A percentile compares a stretch with the other conserved stretches of the same genome.
Conservation (phyloP, 257 asterid genomes). For the Primulina huaijiensis region DNA sequence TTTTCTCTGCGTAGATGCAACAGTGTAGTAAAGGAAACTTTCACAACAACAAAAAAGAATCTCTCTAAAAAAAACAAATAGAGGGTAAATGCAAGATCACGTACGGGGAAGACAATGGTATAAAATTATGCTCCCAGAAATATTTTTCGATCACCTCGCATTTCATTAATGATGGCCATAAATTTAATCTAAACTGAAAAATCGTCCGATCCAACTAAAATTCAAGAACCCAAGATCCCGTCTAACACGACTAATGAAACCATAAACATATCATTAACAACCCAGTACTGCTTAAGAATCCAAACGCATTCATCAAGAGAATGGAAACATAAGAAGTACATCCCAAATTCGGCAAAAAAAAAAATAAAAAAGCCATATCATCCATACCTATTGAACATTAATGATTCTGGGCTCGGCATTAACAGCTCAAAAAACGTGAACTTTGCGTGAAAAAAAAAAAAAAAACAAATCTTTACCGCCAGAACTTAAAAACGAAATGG, state of each 20-base stretch:
- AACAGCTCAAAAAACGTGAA: not conserved
- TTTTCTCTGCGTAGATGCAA: constrained; percentile 8
- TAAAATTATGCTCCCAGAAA: constrained; percentile 11
- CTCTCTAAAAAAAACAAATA: not conserved
- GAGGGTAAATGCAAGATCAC: not conserved
- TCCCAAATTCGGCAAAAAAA: constrained; percentile 13
- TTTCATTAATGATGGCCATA: constrained; percentile 1
- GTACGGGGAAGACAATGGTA: not conserved
- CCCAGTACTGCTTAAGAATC: constrained; percentile 8
- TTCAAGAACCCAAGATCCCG: not conserved
- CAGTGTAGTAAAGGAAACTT: constrained; percentile 2
- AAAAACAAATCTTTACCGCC: constrained; percentile 32
- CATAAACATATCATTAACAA: constrained; percentile 21
- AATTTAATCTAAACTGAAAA: not conserved
- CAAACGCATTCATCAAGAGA: constrained; percentile 17
- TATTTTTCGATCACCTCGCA: not conserved
- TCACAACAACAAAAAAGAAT: not conserved
- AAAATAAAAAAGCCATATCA: constrained; percentile 1
- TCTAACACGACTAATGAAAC: constrained; percentile 18
- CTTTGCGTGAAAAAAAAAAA: no score
- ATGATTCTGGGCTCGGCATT: constrained; percentile 21
- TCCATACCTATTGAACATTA: constrained; percentile 21
- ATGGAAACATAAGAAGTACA: constrained; percentile 25
- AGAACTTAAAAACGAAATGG: constrained; percentile 19
- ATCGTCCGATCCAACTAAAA: not conserved